A percentile compares a stretch with the other conserved stretches of the same genome.
Evolutionary conservation across 139 green algal genomes (phyloP).

Genomic region (Raphidocelis subcapitata): DNA sequence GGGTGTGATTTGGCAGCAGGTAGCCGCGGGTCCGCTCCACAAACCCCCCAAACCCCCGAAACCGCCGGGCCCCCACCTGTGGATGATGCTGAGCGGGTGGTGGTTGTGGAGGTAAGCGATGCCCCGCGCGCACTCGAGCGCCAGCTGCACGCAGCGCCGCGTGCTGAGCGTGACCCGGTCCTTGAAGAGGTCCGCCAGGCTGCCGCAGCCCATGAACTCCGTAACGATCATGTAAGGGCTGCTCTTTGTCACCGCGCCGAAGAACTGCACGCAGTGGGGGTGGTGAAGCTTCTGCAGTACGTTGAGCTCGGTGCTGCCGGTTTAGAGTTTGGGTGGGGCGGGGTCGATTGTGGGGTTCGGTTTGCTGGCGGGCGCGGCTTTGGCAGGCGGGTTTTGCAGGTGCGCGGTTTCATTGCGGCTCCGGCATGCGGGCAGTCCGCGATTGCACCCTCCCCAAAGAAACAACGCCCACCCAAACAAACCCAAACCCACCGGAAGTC

Average conservation of each 20-base stretch:
- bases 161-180: conserved; percentile 3
- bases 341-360: conserved; percentile 6
- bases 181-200: conserved; percentile 40
- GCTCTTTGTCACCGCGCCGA: conserved; percentile 84
- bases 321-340: neutral
- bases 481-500: conserved; percentile 51
- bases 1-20: too few relatives aligned
- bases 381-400: too few relatives aligned
- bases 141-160: conserved; percentile 72
- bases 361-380: too few relatives aligned
- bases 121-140: conserved; percentile 80
- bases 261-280: conserved; percentile 74
- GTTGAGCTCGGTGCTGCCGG: conserved; percentile 74
- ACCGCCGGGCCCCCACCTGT: conserved; percentile 32
- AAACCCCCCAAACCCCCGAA: too few relatives aligned
- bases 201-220: conserved; percentile 51
- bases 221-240: conserved; percentile 89
- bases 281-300: conserved; percentile 90
- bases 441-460: too few relatives aligned
- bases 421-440: too few relatives aligned
- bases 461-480: too few relatives aligned
- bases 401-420: too few relatives aligned
- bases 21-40: too few relatives aligned
- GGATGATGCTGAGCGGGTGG: conserved; percentile 35
- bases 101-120: conserved; percentile 91